Evolutionary conservation across 2,329 filamentous ascomycete species (phyloP).

Genomic region (Neurospora sp.): DNA sequence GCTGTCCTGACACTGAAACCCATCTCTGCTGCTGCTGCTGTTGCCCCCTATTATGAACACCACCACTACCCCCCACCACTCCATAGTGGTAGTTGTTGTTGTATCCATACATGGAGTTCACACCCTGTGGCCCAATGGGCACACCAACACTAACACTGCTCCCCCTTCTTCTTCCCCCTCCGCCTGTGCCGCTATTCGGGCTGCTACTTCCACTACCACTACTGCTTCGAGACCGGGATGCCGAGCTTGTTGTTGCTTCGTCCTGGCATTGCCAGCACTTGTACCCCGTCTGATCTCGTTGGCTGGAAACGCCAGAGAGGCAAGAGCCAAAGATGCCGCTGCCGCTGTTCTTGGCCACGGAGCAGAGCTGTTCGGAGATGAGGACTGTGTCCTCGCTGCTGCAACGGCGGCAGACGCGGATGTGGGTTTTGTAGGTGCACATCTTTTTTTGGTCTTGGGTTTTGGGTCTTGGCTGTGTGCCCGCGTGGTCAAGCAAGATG

Average conservation of each 20-base stretch:
- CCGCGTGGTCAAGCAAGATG: background rate
- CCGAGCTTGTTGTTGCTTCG: constrained; percentile 1
- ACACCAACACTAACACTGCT: background rate
- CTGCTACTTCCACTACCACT: background rate
- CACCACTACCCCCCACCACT: background rate
- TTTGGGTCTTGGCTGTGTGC: constrained; percentile 10
- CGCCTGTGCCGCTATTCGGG: background rate
- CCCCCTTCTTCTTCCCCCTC: background rate
- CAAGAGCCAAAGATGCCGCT: constrained; percentile 30
- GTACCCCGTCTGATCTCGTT: constrained; percentile 22
- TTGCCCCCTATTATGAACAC: background rate
- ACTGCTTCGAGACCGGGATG: constrained; percentile 4
- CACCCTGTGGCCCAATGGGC: background rate
- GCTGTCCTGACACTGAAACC: background rate
- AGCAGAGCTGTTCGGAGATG: constrained; percentile 30
- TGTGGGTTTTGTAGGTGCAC: constrained; percentile 31
- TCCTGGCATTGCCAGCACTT: constrained; percentile 32
- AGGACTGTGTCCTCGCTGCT: constrained; percentile 29
- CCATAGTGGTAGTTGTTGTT: background rate
- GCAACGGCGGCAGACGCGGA: constrained; percentile 28
- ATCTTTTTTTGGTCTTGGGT: constrained; percentile 17
- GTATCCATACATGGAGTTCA: background rate
- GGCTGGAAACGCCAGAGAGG: constrained; percentile 23
- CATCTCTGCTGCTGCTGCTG: background rate
- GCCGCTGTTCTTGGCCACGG: constrained; percentile 21